Base-by-base conservation (phyloP, 352 stramenopile genomes). In the Pythium dissimile region DNA sequence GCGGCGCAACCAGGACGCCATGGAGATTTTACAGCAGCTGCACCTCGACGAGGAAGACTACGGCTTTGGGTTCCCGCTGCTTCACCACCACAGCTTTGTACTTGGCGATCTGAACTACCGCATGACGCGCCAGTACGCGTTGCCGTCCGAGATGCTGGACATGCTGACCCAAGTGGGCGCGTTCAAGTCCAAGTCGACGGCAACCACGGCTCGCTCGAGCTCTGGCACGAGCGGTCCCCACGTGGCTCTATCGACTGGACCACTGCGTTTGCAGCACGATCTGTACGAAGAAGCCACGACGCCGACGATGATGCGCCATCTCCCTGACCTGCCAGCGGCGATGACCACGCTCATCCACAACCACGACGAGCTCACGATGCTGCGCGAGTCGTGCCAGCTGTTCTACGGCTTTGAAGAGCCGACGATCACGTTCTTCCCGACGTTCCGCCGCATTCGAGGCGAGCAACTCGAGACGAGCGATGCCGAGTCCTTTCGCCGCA, bases 91-190 rank as follows among this genome's bases (percentile, higher is more conserved):
- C 69, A 92, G 80, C 45, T 92, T 97, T 48, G 81, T 97, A 24
- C 70, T 97, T 5, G 89, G 89, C 5, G 89, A 97, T 66, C 73
- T 97, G 16, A 97, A 97, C 64, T 96, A 96, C 59, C 83, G 88
- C 15, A 82, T 95, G 71, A 73, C 65, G 16, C 58, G 79, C 3
- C 71, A 80, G 51, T 51, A 52, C 0, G 67, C 63, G 12, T 80
- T 67, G 4, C 81, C 79, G 5, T 62, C 53, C 9, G 67, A 88
- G 34, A 88, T 92, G 71, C 59, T 92, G 1, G 64, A 84, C 2
- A 13, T 63, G 16, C 53, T 80, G 28, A 48, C 21, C 1, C 38
- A 66, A 21, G 56, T 62, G 0, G 59, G 64, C 6, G 21, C 35
- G 28, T 35, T 49, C 15, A 69, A 56, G 24, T 43, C 35, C 3